Percentiles rank a stretch among this genome's conserved stretches.
Evolutionary conservation across 805 yeast genomes (phyloP).

Genomic region (Starmerella ratchasimensis): DNA sequence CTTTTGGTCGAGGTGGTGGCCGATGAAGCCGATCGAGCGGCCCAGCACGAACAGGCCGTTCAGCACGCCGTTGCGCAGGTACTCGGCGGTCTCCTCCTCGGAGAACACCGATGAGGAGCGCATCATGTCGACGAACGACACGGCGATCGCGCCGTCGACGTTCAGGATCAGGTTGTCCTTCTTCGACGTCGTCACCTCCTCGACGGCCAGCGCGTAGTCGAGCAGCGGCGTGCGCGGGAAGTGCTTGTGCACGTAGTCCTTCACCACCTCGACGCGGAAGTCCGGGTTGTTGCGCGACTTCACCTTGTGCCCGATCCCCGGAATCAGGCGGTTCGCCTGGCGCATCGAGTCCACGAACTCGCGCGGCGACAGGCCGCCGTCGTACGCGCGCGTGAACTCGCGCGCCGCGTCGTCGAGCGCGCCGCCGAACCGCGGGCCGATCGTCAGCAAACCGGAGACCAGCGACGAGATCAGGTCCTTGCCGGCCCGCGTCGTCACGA

Average conservation of each 20-base stretch:
- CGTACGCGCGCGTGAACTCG: constrained; percentile 33
- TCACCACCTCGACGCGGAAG: constrained; percentile 36
- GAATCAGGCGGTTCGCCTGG: constrained; percentile 35
- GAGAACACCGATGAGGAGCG: constrained; percentile 34
- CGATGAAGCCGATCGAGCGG: constrained; percentile 35
- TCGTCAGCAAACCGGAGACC: constrained; percentile 33
- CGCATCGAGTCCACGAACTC: constrained; percentile 36
- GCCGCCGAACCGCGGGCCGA: constrained; percentile 36
- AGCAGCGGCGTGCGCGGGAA: constrained; percentile 32
- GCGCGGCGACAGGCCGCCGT: constrained; percentile 34
- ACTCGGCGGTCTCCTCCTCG: constrained; percentile 34
- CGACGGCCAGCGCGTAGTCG: constrained; percentile 36
- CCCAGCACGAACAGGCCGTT: constrained; percentile 36
- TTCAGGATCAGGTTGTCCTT: constrained; percentile 34
- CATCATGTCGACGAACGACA: constrained; percentile 33
- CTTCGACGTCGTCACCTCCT: constrained; percentile 37
- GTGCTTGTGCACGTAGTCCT: constrained; percentile 33
- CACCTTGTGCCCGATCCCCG: constrained; percentile 36
- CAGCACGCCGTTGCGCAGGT: constrained; percentile 34
- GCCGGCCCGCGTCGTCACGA: constrained; percentile 36
- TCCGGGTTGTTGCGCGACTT: constrained; percentile 37
- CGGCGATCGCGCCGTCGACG: constrained; percentile 36
- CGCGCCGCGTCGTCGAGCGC: constrained; percentile 36
- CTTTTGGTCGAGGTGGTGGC: constrained; percentile 36
- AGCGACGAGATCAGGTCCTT: constrained; percentile 35